Evolutionary conservation across 2,329 filamentous ascomycete genomes (phyloP), one percentile per base, ranked within the genome.

Genomic region (Pseudopithomyces chartarum): DNA sequence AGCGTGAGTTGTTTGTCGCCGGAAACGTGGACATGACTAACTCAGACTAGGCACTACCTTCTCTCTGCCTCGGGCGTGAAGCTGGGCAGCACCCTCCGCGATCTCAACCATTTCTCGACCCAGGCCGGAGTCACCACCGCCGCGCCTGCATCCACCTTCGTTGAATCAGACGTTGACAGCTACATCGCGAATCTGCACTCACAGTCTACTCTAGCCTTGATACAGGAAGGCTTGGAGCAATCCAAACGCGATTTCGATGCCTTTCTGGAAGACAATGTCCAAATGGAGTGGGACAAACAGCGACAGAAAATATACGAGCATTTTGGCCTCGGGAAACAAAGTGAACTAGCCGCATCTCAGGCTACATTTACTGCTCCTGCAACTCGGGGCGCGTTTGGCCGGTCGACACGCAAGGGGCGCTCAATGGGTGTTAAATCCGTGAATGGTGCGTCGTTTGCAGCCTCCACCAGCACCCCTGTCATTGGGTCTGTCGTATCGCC

Each of bases 241-340:
- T 95, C 93, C 3, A 89, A 94, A 58, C 87, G 88, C 54, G 95
- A 98, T 71, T 98, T 99, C 73, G 93, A 99, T 73, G 85, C 86
- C 58, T 98, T 97, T 74, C 82, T 99, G 54, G 93, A 98, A 73
- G 93, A 97, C 68, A 96, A 96, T 71, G 88, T 98, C 48, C 91
- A 92, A 29, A 89, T 96, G 81, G 92, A 98, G 74, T 98, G 95
- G 93, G 93, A 97, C 66, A 89, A 90, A 15, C 94, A 98, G 79
- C 89, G 94, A 60, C 91, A 90, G 76, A 88, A 88, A 63, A 97
- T 99, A 62, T 98, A 97, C 77, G 88, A 97, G 69, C 95, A 99
- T 76, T 98, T 99, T 75, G 95, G 95, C 13, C 89, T 99, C 15
- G 82, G 80, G 42, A 80, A 77, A 60, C 79, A 74, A 61, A 74